Conservation (phyloP, 2,329 filamentous ascomycete species). For the Pseudogymnoascus sp. region DNA sequence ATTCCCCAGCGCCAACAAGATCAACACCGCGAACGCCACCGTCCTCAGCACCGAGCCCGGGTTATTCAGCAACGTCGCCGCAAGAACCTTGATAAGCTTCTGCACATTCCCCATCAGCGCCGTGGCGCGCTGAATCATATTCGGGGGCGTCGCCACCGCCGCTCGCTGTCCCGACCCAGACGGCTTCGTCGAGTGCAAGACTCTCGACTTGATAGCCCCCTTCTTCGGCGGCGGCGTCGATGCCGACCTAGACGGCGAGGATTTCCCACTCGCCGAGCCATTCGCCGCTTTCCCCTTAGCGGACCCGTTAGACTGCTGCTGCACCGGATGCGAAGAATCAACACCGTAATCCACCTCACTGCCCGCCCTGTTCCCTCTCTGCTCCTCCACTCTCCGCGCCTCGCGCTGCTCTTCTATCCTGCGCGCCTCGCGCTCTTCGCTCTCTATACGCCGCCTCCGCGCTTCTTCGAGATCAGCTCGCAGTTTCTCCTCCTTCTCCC, state of each 20-base stretch:
- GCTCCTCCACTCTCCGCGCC: slow-evolving; percentile 27
- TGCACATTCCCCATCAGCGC: slow-evolving; percentile 49
- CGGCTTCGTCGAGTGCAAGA: slow-evolving; percentile 16
- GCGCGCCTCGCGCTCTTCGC: slow-evolving; percentile 44
- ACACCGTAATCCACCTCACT: slow-evolving; percentile 66
- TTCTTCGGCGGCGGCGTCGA: slow-evolving; percentile 13
- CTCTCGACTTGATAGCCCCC: slow-evolving; percentile 16
- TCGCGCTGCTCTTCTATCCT: slow-evolving; percentile 31
- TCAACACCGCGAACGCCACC: slow-evolving; percentile 71
- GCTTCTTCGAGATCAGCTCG: slow-evolving; percentile 53
- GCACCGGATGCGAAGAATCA: slow-evolving; percentile 41
- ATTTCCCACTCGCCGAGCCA: slow-evolving; percentile 30
- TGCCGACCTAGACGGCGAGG: slow-evolving; percentile 33
- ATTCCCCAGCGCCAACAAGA: slow-evolving; percentile 70
- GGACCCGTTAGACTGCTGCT: slow-evolving; percentile 16
- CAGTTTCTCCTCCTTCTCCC: slow-evolving; percentile 51
- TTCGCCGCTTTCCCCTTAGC: slow-evolving; percentile 20
- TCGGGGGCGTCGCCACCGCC: slow-evolving; percentile 19
- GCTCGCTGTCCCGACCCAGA: slow-evolving; percentile 14
- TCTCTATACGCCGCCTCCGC: slow-evolving; percentile 49
- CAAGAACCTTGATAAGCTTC: slow-evolving; percentile 46
- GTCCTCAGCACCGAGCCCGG: slow-evolving; percentile 54
- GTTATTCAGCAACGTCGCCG: slow-evolving; percentile 47
- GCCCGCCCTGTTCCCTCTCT: slow-evolving; percentile 43
- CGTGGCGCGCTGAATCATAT: slow-evolving; percentile 36